A percentile compares a stretch with the other conserved stretches of the same genome.
Conservation (phyloP, 164 flowering plant species). For the Macadamia integrifolia region DNA sequence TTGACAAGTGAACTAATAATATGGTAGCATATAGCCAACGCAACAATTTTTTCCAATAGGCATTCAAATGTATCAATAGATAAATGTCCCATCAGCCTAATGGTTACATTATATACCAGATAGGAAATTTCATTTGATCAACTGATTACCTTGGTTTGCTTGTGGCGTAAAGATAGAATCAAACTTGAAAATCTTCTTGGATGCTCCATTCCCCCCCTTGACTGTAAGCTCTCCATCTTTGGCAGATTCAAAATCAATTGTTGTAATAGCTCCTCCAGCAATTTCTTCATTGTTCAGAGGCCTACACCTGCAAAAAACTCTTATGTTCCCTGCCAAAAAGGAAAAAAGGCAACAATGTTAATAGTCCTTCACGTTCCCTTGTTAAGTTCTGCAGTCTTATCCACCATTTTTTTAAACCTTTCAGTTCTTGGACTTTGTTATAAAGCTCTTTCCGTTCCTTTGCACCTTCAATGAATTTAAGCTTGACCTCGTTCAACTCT, state of each 20-base stretch:
- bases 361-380: too few relatives aligned
- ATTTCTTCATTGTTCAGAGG: constrained; percentile 75
- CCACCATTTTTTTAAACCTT: constrained; percentile 41
- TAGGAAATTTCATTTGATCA: background rate
- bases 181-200: constrained; percentile 70
- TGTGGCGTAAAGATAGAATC: constrained; percentile 85
- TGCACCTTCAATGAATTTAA: constrained; percentile 54
- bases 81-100: background rate
- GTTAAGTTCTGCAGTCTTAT: background rate
- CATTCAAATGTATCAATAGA: too few relatives aligned
- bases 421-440: constrained; percentile 77
- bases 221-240: constrained; percentile 80
- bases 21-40: too few relatives aligned
- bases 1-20: too few relatives aligned
- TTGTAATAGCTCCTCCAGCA: constrained; percentile 51
- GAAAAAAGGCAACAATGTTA: too few relatives aligned
- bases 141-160: constrained; percentile 65
- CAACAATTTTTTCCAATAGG: too few relatives aligned
- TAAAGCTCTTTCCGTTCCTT: constrained; percentile 82
- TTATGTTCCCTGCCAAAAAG: constrained; percentile 65
- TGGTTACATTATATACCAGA: background rate
- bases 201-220: constrained; percentile 55
- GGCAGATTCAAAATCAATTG: constrained; percentile 76
- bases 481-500: constrained; percentile 49
- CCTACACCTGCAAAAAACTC: constrained; percentile 93